Conservation (phyloP, 768 basidiomycete genomes). For the Hericium coralloides region DNA sequence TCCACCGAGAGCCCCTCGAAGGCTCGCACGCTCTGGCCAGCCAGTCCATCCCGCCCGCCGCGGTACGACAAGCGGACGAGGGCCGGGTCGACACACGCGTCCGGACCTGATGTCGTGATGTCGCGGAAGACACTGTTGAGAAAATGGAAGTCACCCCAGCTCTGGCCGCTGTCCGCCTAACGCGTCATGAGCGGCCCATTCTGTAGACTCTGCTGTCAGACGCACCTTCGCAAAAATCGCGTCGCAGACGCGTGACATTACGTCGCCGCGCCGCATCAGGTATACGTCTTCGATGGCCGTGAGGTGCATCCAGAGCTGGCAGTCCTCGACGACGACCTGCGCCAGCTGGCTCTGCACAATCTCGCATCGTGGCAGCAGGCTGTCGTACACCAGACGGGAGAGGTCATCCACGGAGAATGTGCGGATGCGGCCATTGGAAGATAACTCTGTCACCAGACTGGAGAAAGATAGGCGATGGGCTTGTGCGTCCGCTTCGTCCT, state of each 20-base stretch:
- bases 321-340: conserved; percentile 56
- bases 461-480: conserved; percentile 8
- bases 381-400: conserved; percentile 54
- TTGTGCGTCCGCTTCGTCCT: conserved; percentile 1
- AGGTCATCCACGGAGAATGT: conserved; percentile 56
- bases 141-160: conserved; percentile 79
- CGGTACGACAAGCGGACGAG: conserved; percentile 68
- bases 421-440: conserved; percentile 19
- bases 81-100: conserved; percentile 54
- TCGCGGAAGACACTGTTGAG: conserved; percentile 71
- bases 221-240: conserved; percentile 65
- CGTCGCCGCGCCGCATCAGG: conserved; percentile 72
- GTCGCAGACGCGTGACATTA: conserved; percentile 65
- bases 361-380: conserved; percentile 47
- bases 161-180: conserved; percentile 66
- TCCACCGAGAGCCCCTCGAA: conserved; percentile 65
- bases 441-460: conserved; percentile 1
- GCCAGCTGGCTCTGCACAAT: conserved; percentile 43
- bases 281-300: conserved; percentile 58
- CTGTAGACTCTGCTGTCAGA: neutral
- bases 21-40: conserved; percentile 47
- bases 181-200: neutral
- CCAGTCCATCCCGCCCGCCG: conserved; percentile 37
- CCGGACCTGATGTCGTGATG: conserved; percentile 41
- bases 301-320: conserved; percentile 55